Percentiles rank a stretch among this genome's conserved stretches.
Conservation (phyloP, 108 stramenopile species). For the Skeletonema marinoi region DNA sequence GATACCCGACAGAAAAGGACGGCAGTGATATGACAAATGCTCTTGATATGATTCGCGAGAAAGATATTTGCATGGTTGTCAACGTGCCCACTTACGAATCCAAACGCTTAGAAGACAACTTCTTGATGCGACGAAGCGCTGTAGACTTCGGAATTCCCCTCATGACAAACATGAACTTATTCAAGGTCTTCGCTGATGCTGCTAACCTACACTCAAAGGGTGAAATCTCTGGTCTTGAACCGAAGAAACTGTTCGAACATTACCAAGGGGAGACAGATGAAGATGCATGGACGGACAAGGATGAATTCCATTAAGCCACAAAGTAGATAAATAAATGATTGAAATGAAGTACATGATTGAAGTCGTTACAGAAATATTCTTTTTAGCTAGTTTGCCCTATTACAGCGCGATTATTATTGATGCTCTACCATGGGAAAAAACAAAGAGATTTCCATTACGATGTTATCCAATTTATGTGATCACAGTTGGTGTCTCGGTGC, state of each 20-base stretch:
- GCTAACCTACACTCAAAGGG: conserved; percentile 66
- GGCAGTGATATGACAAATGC: conserved; percentile 64
- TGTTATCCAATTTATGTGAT: conserved; percentile 86
- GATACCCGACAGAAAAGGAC: conserved; percentile 79
- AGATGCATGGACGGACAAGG: conserved; percentile 79
- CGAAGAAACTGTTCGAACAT: conserved; percentile 78
- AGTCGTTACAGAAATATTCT: background rate
- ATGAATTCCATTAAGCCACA: conserved; percentile 83
- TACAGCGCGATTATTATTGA: no score
- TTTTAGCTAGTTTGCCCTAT: no score
- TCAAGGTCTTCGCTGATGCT: conserved; percentile 87
- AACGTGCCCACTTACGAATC: conserved; percentile 92
- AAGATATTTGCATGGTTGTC: conserved; percentile 91
- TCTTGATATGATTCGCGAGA: conserved; percentile 75
- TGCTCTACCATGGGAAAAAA: no score
- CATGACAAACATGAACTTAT: conserved; percentile 93
- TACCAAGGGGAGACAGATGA: conserved; percentile 67
- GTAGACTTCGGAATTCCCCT: conserved; percentile 96
- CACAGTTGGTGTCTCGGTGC: conserved; percentile 96
- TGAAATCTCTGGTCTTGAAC: conserved; percentile 62
- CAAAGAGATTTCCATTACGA: background rate
- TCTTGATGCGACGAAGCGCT: conserved; percentile 92
- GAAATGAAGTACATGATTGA: no score
- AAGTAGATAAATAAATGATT: no score
- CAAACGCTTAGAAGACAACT: conserved; percentile 89